Conservation (phyloP, 192 early-diverging fungal species). For the Allomyces javanicus region DNA sequence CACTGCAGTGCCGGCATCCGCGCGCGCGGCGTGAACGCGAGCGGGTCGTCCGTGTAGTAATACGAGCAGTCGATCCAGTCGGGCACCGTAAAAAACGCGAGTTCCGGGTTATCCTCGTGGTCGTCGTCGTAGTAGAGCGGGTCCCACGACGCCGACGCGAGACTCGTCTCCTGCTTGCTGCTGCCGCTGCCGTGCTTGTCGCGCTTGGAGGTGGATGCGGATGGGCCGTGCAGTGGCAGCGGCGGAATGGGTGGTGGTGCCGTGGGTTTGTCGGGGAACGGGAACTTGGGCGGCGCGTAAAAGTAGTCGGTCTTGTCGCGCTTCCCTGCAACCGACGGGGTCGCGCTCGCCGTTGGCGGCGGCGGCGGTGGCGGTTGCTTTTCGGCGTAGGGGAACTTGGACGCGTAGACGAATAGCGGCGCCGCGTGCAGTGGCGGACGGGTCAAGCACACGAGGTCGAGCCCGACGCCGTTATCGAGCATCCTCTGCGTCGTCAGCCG, state of each 20-base stretch:
- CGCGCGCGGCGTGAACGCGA: not conserved
- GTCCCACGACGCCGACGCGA: slow-evolving; percentile 11
- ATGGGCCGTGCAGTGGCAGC: not conserved
- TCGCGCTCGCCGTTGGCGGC: not conserved
- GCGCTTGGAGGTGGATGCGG: not conserved
- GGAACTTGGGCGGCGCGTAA: not conserved
- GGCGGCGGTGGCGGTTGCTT: not conserved
- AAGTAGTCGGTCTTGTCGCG: no score
- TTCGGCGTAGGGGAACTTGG: slow-evolving; percentile 11
- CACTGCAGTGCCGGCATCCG: not conserved
- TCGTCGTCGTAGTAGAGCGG: slow-evolving; percentile 26
- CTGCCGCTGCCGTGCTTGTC: not conserved
- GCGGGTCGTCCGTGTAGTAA: not conserved
- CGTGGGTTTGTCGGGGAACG: not conserved
- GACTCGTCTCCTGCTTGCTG: no score
- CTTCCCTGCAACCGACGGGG: not conserved
- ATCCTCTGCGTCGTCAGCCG: slow-evolving; percentile 89
- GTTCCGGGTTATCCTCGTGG: slow-evolving; percentile 9
- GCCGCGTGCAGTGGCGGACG: slow-evolving; percentile 69
- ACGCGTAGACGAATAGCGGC: slow-evolving; percentile 66
- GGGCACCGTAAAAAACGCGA: slow-evolving; percentile 6
- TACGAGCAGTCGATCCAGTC: slow-evolving; percentile 5
- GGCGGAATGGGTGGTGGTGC: not conserved
- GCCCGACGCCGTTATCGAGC: slow-evolving; percentile 71
- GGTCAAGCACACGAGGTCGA: slow-evolving; percentile 82